phyloP scores from a whole-genome alignment of 176 grass and related monocot genomes.

The Rhipidocladum racemiflorum region DNA sequence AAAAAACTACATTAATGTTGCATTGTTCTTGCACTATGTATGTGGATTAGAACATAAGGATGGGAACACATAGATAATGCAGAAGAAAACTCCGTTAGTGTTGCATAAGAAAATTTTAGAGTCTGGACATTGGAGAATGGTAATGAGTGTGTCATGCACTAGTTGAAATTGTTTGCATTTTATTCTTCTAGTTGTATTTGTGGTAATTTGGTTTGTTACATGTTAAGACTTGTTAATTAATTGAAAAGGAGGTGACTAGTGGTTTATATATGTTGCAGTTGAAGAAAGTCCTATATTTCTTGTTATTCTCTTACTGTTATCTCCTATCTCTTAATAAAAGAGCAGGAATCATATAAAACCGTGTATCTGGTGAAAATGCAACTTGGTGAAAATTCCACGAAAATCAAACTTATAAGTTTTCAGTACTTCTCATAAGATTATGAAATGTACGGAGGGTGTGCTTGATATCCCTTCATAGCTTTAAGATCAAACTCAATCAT shows the following conservation, averaged over 20 bases:
- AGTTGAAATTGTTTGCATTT: neutral
- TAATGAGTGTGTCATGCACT: neutral
- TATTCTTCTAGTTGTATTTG: neutral
- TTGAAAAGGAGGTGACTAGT: neutral
- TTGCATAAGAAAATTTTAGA: neutral
- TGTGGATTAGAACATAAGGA: neutral
- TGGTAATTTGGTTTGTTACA: neutral
- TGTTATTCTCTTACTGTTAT: neutral
- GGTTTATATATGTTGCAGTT: neutral
- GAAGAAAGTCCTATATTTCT: neutral
- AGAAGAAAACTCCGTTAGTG: neutral
- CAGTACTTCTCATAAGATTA: neutral
- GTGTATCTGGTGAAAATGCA: neutral
- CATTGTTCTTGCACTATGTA: neutral
- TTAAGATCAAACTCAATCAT: neutral
- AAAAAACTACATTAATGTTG: neutral
- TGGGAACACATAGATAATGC: neutral
- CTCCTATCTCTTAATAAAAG: conserved; percentile 10
- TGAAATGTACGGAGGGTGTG: neutral
- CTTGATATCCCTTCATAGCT: neutral
- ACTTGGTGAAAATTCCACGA: neutral
- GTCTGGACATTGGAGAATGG: neutral
- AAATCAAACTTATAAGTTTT: neutral
- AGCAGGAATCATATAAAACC: neutral
- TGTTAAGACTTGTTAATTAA: neutral